Conservation (phyloP, 2,329 filamentous ascomycete genomes). For the Trichophyton equinum region DNA sequence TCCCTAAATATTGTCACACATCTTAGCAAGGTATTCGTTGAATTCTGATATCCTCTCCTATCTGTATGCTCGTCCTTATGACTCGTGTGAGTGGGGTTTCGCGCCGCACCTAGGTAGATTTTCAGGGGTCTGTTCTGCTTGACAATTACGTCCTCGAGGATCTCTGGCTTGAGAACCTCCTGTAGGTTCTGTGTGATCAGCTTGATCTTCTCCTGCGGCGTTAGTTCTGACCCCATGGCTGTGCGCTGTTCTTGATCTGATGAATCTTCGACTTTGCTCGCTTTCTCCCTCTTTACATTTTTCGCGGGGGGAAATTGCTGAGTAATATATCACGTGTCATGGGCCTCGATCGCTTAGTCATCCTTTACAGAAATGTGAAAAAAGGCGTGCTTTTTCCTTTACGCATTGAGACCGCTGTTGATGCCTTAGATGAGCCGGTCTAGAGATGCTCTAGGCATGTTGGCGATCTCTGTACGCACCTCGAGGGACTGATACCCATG, state of each 20-base stretch:
- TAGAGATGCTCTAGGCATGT: no score
- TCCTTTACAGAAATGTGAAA: background rate
- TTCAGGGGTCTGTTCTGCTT: conserved; percentile 57
- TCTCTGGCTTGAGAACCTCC: conserved; percentile 72
- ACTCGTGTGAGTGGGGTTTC: background rate
- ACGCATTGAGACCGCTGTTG: no score
- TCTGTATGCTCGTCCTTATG: background rate
- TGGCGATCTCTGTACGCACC: no score
- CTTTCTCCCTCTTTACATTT: background rate
- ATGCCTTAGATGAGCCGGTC: no score
- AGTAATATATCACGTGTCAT: background rate
- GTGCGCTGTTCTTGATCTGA: conserved; percentile 4
- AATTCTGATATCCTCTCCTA: conserved; percentile 1
- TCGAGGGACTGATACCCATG: background rate
- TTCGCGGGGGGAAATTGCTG: background rate
- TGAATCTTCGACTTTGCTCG: background rate
- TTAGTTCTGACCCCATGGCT: conserved; percentile 14
- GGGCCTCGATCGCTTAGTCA: background rate
- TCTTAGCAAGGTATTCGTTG: background rate
- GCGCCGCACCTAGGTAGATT: conserved; percentile 61
- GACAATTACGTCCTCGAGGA: conserved; percentile 59
- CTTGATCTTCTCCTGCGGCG: conserved; percentile 48
- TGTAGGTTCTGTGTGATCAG: conserved; percentile 71
- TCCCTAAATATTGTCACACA: conserved; percentile 37
- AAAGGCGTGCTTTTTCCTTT: no score